Evolutionary conservation across 106 monocot genomes (phyloP).

Genomic region (Apostasia shenzhenica): DNA sequence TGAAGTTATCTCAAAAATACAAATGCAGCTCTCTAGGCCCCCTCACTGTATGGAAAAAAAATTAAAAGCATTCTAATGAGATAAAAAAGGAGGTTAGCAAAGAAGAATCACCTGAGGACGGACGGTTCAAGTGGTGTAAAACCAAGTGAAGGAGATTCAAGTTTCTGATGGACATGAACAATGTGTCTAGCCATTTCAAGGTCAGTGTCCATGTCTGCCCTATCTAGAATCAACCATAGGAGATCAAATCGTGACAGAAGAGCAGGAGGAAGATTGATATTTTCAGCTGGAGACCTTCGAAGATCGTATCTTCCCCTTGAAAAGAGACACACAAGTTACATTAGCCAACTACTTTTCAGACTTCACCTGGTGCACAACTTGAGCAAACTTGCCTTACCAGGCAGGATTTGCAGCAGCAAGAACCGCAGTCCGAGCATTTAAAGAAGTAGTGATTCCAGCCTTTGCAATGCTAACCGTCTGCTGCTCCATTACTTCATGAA

Average conservation of each 20-base stretch:
- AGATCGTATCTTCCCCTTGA: constrained; percentile 96
- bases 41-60: no score
- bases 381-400: constrained; percentile 37
- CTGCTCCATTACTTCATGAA: constrained; percentile 99
- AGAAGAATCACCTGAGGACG: constrained; percentile 60
- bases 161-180: constrained; percentile 84
- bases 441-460: constrained; percentile 94
- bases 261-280: constrained; percentile 97
- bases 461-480: constrained; percentile 99
- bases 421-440: constrained; percentile 96
- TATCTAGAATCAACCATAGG: constrained; percentile 92
- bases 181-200: constrained; percentile 96
- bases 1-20: no score
- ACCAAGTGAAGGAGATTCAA: constrained; percentile 90
- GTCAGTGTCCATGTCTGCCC: constrained; percentile 91
- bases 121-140: constrained; percentile 91
- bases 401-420: constrained; percentile 99
- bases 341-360: neutral
- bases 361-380: neutral
- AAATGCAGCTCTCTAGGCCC: no score
- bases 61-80: no score
- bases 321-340: constrained; percentile 6
- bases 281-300: constrained; percentile 91
- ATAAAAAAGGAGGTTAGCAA: no score
- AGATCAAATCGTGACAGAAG: constrained; percentile 96